phyloP scores from a whole-genome alignment of 108 stramenopile species.

The Thalassiosira profunda region DNA sequence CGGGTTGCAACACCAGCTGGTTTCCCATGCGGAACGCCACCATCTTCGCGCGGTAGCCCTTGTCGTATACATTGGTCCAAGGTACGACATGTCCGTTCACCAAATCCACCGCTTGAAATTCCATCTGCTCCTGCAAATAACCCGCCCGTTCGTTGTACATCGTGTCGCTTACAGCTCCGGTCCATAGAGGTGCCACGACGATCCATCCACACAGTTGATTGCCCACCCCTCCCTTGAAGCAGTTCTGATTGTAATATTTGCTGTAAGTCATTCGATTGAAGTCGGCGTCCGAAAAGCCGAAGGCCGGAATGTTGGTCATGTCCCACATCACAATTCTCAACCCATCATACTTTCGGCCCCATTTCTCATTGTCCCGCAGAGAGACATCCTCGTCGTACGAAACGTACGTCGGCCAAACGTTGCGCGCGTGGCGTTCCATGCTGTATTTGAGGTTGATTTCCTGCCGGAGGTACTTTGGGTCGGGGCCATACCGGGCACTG shows the following conservation, averaged over 20 bases:
- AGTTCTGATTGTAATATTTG: slow-evolving; percentile 20
- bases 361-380: slow-evolving; percentile 5
- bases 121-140: slow-evolving; percentile 8
- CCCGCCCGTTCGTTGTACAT: slow-evolving; percentile 7
- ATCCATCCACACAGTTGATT: slow-evolving; percentile 33
- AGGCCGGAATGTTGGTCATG: slow-evolving; percentile 14
- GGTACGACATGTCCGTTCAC: slow-evolving; percentile 8
- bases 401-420: slow-evolving; percentile 23
- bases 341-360: slow-evolving; percentile 4
- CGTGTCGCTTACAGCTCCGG: slow-evolving; percentile 15
- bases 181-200: background rate
- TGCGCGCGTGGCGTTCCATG: background rate
- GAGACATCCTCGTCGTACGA: slow-evolving; percentile 20
- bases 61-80: slow-evolving; percentile 25
- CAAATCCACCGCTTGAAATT: slow-evolving; percentile 5
- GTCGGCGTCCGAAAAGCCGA: background rate
- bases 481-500: background rate
- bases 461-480: slow-evolving; percentile 1
- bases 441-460: slow-evolving; percentile 11
- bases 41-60: slow-evolving; percentile 8
- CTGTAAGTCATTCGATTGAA: slow-evolving; percentile 9
- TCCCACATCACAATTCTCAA: slow-evolving; percentile 18
- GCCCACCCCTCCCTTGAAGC: slow-evolving; percentile 24
- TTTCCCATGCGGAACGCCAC: slow-evolving; percentile 10
- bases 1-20: slow-evolving; percentile 17